Base-by-base conservation (phyloP, 805 yeast genomes). In the Cyberlindnera euphorbiiphila region DNA sequence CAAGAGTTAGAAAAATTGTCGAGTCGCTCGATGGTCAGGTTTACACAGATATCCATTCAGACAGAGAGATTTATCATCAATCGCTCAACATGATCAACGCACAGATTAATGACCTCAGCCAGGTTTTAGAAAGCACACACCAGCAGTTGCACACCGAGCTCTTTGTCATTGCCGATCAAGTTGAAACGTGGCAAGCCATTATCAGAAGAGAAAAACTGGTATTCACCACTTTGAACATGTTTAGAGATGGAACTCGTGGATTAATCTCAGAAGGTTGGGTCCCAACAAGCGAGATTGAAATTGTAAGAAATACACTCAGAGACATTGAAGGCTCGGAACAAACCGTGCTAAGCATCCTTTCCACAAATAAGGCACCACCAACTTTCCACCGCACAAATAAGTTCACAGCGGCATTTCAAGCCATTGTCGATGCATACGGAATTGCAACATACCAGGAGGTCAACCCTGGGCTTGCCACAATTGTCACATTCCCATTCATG, bases 251-350 rank as follows among this genome's bases (percentile, higher is more conserved):
- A 47, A 67, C 81, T n/a, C 78, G 96, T 64, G 85, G 95, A 25
- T 68, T 93, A 43, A 76, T 91, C 32, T 95, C 94, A 15, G 98
- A 94, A 67, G 98, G 98, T 22, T 93, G 99, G 99, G 68, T 86
- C 15, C 98, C 99, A 26, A 71, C 80, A 15, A 78, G 76, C 45
- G 96, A 88, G 44, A 64, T 89, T 25, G 69, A 71, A 6, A 50
- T 64, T n/a, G 77, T 91, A 39, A 82, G 80, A 45, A 63, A 69
- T 26, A 74, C 89, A 1, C 65, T 93, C 45, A 74, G 81, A 49
- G 77, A 75, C 29, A 76, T 51, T 46, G 66, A 38, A 57, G 53
- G 54, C 11, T 43, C 51, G 15, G 43, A 52, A 11, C 38, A 51
- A 12, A 46, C 79, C 2, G 72, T 76, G 11, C 54, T 77, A 16